These are phyloP conservation scores for Sergeia podlipaevii DNA, from an alignment of 208 protist genomes.

Conservation along the genomic window DNA sequence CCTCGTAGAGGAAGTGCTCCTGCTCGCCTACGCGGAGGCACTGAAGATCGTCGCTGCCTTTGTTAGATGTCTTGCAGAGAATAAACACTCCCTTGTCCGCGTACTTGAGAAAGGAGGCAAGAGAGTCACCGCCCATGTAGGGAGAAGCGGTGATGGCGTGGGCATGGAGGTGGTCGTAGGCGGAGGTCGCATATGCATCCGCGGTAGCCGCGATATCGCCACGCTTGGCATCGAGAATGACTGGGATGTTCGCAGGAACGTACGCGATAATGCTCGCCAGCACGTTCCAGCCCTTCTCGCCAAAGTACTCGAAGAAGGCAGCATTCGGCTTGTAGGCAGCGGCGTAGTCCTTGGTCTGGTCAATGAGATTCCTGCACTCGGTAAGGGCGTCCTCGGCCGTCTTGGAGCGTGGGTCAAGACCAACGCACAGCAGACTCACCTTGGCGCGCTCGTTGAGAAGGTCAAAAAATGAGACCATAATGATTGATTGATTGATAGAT, in stretches of 20 bases:
- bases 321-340: slow-evolving; percentile 89
- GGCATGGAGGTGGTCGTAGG: slow-evolving; percentile 70
- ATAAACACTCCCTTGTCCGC: slow-evolving; percentile 76
- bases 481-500: background rate
- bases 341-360: slow-evolving; percentile 74
- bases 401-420: slow-evolving; percentile 76
- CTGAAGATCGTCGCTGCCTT: slow-evolving; percentile 84
- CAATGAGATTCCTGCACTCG: slow-evolving; percentile 78
- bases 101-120: slow-evolving; percentile 76
- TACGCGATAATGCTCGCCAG: slow-evolving; percentile 56
- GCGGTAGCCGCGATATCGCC: slow-evolving; percentile 87
- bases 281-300: slow-evolving; percentile 63
- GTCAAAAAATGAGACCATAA: slow-evolving; percentile 60
- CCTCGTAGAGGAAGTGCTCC: slow-evolving; percentile 65
- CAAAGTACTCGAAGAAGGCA: slow-evolving; percentile 87
- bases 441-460: slow-evolving; percentile 79
- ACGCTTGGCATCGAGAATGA: slow-evolving; percentile 87
- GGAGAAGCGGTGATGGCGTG: slow-evolving; percentile 86
- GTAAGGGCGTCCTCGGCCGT: slow-evolving; percentile 47
- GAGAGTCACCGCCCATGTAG: slow-evolving; percentile 87
- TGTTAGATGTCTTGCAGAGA: slow-evolving; percentile 89
- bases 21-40: slow-evolving; percentile 47
- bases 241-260: slow-evolving; percentile 72
- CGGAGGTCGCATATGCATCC: slow-evolving; percentile 78
- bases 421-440: slow-evolving; percentile 78